Conservation (phyloP, 441 rosid genomes). For the Aquilaria agallochum region DNA sequence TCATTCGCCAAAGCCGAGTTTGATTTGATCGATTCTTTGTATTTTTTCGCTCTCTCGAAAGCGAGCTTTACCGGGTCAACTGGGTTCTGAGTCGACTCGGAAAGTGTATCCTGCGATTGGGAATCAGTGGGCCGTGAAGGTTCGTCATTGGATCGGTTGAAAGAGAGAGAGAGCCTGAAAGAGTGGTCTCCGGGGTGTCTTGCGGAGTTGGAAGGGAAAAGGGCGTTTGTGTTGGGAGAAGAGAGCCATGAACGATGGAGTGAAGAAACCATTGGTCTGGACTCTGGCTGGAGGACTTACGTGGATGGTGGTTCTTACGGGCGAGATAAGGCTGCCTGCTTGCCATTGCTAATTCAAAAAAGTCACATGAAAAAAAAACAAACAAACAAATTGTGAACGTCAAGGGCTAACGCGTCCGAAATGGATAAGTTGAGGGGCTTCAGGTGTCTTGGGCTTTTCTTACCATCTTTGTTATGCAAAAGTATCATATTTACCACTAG, state of each 20-base stretch:
- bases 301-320: no score
- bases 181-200: constrained; percentile 17
- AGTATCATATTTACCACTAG: no score
- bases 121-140: constrained; percentile 26
- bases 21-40: constrained; percentile 28
- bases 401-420: no score
- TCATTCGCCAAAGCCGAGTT: constrained; percentile 13
- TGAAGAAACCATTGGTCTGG: constrained; percentile 37
- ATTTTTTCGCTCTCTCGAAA: constrained; percentile 58
- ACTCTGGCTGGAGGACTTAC: no score
- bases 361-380: no score
- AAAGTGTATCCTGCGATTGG: constrained; percentile 17
- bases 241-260: constrained; percentile 40
- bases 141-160: constrained; percentile 30
- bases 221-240: constrained; percentile 28
- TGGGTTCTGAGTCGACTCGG: constrained; percentile 23
- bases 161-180: constrained; percentile 34
- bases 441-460: no score
- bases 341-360: no score
- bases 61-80: constrained; percentile 65
- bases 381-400: no score
- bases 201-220: constrained; percentile 27
- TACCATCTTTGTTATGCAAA: no score
- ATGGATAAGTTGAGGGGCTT: no score
- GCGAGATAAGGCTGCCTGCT: no score